Evolutionary conservation across 2,329 filamentous ascomycete genomes (phyloP).

Genomic region (Hypoxylon sp.): DNA sequence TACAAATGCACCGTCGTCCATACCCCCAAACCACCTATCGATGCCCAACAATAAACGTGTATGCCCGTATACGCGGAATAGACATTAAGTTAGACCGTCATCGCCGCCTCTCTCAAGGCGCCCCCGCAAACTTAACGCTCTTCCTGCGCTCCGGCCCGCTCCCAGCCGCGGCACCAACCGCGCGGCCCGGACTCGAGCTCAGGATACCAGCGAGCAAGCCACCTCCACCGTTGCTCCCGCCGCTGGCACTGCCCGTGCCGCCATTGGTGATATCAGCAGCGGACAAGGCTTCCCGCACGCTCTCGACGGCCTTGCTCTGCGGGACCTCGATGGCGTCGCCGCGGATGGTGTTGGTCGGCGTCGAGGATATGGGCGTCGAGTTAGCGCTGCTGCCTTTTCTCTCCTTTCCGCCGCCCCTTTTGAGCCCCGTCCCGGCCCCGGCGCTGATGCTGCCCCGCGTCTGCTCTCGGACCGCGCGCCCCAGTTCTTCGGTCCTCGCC

Average conservation of each 20-base stretch:
- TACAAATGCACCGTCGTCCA: slow-evolving; percentile 3
- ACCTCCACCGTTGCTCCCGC: slow-evolving; percentile 32
- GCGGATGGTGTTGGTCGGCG: slow-evolving; percentile 52
- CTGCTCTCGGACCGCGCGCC: slow-evolving; percentile 61
- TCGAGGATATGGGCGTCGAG: slow-evolving; percentile 25
- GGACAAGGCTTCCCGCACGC: slow-evolving; percentile 66
- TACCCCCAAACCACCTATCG: background rate
- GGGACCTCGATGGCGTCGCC: slow-evolving; percentile 67
- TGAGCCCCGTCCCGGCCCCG: slow-evolving; percentile 37
- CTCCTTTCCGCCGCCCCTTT: slow-evolving; percentile 33
- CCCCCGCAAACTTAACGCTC: slow-evolving; percentile 71
- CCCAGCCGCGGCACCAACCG: slow-evolving; percentile 16
- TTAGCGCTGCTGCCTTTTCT: slow-evolving; percentile 31
- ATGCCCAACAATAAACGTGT: background rate
- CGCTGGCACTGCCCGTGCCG: slow-evolving; percentile 24
- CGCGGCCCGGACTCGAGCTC: slow-evolving; percentile 63
- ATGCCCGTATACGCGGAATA: slow-evolving; percentile 1
- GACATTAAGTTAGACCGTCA: slow-evolving; percentile 1
- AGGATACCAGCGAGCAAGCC: slow-evolving; percentile 62
- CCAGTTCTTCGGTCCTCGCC: slow-evolving; percentile 64
- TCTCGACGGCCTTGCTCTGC: slow-evolving; percentile 71
- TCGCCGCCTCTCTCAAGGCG: slow-evolving; percentile 52
- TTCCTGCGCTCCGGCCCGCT: slow-evolving; percentile 66
- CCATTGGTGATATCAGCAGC: slow-evolving; percentile 41
- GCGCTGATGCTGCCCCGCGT: slow-evolving; percentile 44